Conservation (phyloP, 768 basidiomycete genomes). For the Podaxis pistillaris region DNA sequence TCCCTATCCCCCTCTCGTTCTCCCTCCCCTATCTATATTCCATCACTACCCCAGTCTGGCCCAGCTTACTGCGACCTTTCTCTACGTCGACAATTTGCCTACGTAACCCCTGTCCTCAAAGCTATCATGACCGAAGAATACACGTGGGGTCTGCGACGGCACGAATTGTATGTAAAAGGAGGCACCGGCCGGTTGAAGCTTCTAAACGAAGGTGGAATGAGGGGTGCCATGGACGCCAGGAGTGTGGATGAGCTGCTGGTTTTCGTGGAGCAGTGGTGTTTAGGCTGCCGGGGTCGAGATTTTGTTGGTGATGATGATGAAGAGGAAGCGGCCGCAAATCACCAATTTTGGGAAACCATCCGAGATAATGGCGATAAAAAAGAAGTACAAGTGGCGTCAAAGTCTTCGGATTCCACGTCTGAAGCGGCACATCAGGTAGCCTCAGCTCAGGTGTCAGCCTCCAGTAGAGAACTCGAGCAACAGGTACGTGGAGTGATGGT, state of each 20-base stretch:
- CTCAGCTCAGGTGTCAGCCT: background rate
- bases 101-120: constrained; percentile 59
- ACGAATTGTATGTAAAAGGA: constrained; percentile 58
- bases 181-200: constrained; percentile 45
- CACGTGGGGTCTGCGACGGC: constrained; percentile 46
- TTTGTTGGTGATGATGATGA: constrained; percentile 7
- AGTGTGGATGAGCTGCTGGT: constrained; percentile 35
- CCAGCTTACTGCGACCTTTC: constrained; percentile 26
- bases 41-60: constrained; percentile 38
- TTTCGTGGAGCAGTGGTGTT: constrained; percentile 42
- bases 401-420: background rate
- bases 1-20: constrained; percentile 41
- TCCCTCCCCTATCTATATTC: constrained; percentile 38
- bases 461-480: background rate
- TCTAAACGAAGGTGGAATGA: constrained; percentile 32
- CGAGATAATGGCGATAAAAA: background rate
- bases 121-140: constrained; percentile 60
- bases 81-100: constrained; percentile 60
- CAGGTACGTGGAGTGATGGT: background rate
- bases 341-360: background rate
- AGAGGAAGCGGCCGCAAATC: background rate
- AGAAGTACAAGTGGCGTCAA: background rate
- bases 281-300: constrained; percentile 24
- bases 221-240: constrained; percentile 39
- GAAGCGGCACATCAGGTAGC: background rate